Base-by-base conservation (phyloP, 371 early-diverging fungal genomes). In the Rhizomucor pusillus region DNA sequence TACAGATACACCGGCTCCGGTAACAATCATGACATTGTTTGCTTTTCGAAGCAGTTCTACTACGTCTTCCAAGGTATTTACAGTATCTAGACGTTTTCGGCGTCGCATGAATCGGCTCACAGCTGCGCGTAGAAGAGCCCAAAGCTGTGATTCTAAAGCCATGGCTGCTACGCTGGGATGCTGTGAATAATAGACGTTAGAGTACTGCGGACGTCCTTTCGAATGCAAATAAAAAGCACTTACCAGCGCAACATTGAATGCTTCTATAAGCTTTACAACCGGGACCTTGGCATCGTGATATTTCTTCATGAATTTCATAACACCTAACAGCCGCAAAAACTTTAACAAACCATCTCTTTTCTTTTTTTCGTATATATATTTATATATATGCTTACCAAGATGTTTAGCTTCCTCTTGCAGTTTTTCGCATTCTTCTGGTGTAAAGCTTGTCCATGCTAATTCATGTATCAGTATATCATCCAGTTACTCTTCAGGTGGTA, bases 1-100 rank as follows among this genome's bases (percentile, higher is more conserved):
- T 0, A 97, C 97, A 20, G 95, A 95, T 4, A 87, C 90, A 18
- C 95, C 95, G 0, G 95, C 95, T 2, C 97, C 97, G 0, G 96
- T 94, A 48, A 97, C 77, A 18, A 97, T 91, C 84, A 97, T 81
- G 39, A 95, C 91, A 33, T 88, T 88, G 41, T 81, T 79, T 12
- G 90, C 78, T 19, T 74, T 68, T 39, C 69, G 55, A 5, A 95
- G 50, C 6, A 94, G 66, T 4, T 79, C 64, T 1, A 90, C 80
- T 3, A 87, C 93, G 48, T 95, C 85, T 0, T 90, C 82, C 4
- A 92, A 39, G 0, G 91, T 85, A 54, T 85, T 89, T 23, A 91
- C 69, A 54, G 73, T 43, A 1, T 73, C 67, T 5, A 87, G 51
- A 49, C 82, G 75, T n/a, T 59, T 69, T 18, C 90, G 73, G 34